These are phyloP conservation scores for Geotrichum fermentans DNA, from an alignment of 1,139 yeast genomes.

Conservation along the genomic window DNA sequence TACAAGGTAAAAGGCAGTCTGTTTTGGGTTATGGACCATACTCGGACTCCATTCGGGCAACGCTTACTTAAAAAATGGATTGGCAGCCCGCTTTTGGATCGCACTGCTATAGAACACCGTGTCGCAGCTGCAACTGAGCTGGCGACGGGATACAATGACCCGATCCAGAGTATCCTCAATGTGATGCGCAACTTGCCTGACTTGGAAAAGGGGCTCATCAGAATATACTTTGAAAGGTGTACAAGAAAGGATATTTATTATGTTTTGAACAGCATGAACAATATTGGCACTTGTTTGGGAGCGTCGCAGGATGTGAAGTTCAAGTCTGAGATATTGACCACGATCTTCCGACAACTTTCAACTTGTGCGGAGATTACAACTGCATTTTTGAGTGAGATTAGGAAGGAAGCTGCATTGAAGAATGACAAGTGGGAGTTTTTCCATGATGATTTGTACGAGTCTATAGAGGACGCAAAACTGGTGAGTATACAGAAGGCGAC, in stretches of 20 bases:
- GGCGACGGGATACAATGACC: conserved; percentile 29
- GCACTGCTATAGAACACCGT: conserved; percentile 52
- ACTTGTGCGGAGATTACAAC: conserved; percentile 28
- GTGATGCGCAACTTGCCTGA: conserved; percentile 53
- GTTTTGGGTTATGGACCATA: conserved; percentile 73
- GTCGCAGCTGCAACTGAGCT: conserved; percentile 62
- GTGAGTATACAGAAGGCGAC: conserved; percentile 9
- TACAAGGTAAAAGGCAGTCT: conserved; percentile 59
- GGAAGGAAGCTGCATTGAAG: conserved; percentile 52
- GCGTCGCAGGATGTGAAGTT: conserved; percentile 12
- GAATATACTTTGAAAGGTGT: conserved; percentile 59
- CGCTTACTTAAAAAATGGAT: conserved; percentile 69
- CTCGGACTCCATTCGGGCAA: conserved; percentile 71
- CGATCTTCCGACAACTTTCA: conserved; percentile 33
- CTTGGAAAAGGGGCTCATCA: conserved; percentile 60
- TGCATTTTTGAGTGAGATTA: conserved; percentile 49
- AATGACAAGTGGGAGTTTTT: conserved; percentile 43
- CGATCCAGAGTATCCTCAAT: conserved; percentile 48
- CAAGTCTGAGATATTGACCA: conserved; percentile 34
- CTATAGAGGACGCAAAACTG: conserved; percentile 35
- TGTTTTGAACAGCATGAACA: conserved; percentile 44
- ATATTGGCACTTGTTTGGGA: conserved; percentile 17
- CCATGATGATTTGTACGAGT: conserved; percentile 39
- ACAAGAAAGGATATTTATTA: conserved; percentile 62
- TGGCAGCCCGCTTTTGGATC: conserved; percentile 58